A percentile compares a stretch with the other conserved stretches of the same genome.
phyloP scores from a whole-genome alignment of 176 grass and related monocot genomes.

The Juncus effusus region DNA sequence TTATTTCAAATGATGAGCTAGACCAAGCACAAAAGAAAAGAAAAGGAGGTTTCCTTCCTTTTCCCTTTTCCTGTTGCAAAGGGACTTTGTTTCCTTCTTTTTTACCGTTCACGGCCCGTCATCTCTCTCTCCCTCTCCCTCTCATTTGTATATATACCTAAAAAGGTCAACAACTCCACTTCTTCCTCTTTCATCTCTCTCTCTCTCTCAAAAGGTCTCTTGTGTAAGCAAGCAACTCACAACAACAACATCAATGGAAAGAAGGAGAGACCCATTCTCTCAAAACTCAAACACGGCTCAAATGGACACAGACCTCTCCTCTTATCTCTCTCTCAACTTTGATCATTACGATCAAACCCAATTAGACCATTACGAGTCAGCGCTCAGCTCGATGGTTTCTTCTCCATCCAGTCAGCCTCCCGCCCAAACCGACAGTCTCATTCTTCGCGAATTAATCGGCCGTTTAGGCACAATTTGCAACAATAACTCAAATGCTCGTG shows the following conservation, averaged over 20 bases:
- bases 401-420: conserved; percentile 23
- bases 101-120: conserved; percentile 32
- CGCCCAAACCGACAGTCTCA: conserved; percentile 2
- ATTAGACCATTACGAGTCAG: conserved; percentile 38
- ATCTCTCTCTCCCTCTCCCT: conserved; percentile 6
- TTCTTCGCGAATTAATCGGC: conserved; percentile 49
- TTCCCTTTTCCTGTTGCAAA: conserved; percentile 1
- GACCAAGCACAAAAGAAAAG: no score
- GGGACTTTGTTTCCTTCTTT: neutral
- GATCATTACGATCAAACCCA: neutral
- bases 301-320: conserved; percentile 22
- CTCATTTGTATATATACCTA: conserved; percentile 10
- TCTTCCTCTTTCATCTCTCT: conserved; percentile 5
- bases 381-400: conserved; percentile 47
- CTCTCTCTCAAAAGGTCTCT: no score
- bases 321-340: conserved; percentile 27
- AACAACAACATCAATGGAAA: conserved; percentile 5
- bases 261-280: conserved; percentile 10
- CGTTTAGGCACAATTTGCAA: conserved; percentile 43
- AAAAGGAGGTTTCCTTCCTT: neutral
- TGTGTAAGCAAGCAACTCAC: no score
- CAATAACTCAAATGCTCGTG: neutral
- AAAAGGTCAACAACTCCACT: conserved; percentile 24
- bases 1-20: no score
- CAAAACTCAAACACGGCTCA: neutral